phyloP scores from a whole-genome alignment of 1,139 yeast species.

The Zhuliangozyma blackwelliae region DNA sequence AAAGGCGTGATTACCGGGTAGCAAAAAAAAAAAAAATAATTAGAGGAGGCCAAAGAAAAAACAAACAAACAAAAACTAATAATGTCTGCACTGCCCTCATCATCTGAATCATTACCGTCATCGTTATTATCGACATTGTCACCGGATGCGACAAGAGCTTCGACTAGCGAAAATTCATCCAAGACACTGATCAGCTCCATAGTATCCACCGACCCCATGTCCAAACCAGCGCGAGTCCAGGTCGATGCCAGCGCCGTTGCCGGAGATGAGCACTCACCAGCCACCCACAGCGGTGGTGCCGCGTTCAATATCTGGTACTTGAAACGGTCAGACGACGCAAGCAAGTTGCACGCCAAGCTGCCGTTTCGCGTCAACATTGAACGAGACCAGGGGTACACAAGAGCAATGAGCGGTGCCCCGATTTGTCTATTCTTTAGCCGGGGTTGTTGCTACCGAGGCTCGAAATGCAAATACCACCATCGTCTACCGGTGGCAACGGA shows the following conservation, averaged over 20 bases:
- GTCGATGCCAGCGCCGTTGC: constrained; percentile 61
- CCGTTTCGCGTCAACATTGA: constrained; percentile 52
- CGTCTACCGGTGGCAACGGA: constrained; percentile 58
- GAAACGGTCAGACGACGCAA: constrained; percentile 66
- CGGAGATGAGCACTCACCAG: constrained; percentile 64
- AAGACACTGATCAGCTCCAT: constrained; percentile 5
- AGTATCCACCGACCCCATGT: constrained; percentile 5
- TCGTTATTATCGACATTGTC: too few relatives aligned
- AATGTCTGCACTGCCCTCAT: too few relatives aligned
- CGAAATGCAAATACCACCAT: constrained; percentile 72
- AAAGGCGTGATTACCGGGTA: too few relatives aligned
- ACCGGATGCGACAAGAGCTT: too few relatives aligned
- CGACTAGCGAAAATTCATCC: neutral
- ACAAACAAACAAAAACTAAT: too few relatives aligned
- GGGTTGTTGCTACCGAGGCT: constrained; percentile 81
- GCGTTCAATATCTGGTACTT: constrained; percentile 85
- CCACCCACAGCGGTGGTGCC: constrained; percentile 71
- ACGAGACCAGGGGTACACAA: constrained; percentile 72
- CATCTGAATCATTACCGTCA: too few relatives aligned
- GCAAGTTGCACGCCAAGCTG: constrained; percentile 26
- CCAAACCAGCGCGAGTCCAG: constrained; percentile 55
- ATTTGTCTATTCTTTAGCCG: constrained; percentile 85
- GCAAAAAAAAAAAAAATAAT: too few relatives aligned
- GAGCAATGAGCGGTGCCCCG: constrained; percentile 47
- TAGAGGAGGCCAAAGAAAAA: too few relatives aligned